A percentile compares a stretch with the other conserved stretches of the same genome.
These are phyloP conservation scores for Torulaspora globosa DNA, from an alignment of 1,139 yeast species.

Conservation along the genomic window DNA sequence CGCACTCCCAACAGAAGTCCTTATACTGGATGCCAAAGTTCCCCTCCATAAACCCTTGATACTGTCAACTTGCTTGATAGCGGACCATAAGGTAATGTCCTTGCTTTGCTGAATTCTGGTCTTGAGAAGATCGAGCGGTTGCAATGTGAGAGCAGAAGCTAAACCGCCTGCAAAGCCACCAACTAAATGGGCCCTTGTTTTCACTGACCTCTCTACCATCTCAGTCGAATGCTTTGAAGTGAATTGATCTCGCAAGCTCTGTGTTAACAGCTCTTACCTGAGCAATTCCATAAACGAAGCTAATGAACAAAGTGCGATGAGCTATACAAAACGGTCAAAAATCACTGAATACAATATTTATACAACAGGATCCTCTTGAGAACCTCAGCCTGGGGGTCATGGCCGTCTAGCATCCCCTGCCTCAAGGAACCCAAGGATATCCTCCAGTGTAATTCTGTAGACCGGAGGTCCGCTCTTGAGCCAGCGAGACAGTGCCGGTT, in stretches of 20 bases:
- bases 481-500: neutral
- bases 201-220: slow-evolving; percentile 15
- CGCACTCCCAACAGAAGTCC: slow-evolving; percentile 91
- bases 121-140: slow-evolving; percentile 85
- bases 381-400: neutral
- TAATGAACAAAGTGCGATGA: neutral
- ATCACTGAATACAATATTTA: neutral
- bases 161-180: slow-evolving; percentile 90
- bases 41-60: slow-evolving; percentile 81
- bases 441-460: slow-evolving; percentile 5
- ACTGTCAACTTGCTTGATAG: slow-evolving; percentile 47
- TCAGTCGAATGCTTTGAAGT: neutral
- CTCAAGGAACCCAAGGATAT: slow-evolving; percentile 1
- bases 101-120: slow-evolving; percentile 80
- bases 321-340: neutral
- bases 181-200: slow-evolving; percentile 49
- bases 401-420: no score
- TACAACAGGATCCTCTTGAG: neutral
- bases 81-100: slow-evolving; percentile 41
- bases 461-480: slow-evolving; percentile 2
- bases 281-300: neutral
- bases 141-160: slow-evolving; percentile 73
- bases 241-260: neutral
- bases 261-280: neutral
- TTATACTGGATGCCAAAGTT: slow-evolving; percentile 79